Percentiles rank a stretch among this genome's conserved stretches.
phyloP scores from a whole-genome alignment of 352 stramenopile genomes.

The Pseudoperonospora humuli region DNA sequence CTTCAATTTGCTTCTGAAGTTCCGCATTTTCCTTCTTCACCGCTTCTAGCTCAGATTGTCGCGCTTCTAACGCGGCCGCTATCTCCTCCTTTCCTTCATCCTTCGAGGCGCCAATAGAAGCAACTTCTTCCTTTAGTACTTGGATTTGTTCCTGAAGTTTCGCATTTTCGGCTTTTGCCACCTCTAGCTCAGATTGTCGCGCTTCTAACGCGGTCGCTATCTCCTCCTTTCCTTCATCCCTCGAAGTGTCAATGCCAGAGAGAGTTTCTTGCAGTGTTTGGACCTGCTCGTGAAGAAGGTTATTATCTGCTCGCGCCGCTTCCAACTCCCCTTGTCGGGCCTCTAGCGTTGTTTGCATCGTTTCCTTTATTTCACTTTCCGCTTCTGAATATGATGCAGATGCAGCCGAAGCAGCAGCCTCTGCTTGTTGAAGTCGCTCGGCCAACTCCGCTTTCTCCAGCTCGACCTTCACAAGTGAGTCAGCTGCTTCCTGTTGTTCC shows the following conservation, averaged over 20 bases:
- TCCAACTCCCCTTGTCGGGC: conserved; percentile 5
- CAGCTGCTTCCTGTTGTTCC: conserved; percentile 7
- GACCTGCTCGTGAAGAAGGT: conserved; percentile 14
- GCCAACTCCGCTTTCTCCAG: conserved; percentile 15
- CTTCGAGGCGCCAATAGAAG: neutral
- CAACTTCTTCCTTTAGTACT: neutral
- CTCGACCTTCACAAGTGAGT: conserved; percentile 6
- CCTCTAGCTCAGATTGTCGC: conserved; percentile 11
- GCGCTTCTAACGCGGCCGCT: conserved; percentile 2
- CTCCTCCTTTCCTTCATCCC: conserved; percentile 6
- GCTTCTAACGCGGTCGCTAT: conserved; percentile 1
- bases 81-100: conserved; percentile 5
- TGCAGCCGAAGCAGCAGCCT: conserved; percentile 3
- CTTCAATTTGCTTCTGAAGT: conserved; percentile 15
- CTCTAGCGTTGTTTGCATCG: conserved; percentile 2
- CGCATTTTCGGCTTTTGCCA: conserved; percentile 7
- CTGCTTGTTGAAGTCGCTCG: conserved; percentile 9
- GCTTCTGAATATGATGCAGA: neutral
- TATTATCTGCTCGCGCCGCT: conserved; percentile 7
- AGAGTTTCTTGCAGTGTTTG: conserved; percentile 3
- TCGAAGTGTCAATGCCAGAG: neutral
- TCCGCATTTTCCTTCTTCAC: conserved; percentile 8
- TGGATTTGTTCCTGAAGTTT: conserved; percentile 17
- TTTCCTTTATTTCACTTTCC: conserved; percentile 8
- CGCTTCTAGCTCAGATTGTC: conserved; percentile 9